Percentiles rank a stretch among this genome's conserved stretches.
Evolutionary conservation across 768 basidiomycete species (phyloP).

Genomic region (Fomitopsis serialis): DNA sequence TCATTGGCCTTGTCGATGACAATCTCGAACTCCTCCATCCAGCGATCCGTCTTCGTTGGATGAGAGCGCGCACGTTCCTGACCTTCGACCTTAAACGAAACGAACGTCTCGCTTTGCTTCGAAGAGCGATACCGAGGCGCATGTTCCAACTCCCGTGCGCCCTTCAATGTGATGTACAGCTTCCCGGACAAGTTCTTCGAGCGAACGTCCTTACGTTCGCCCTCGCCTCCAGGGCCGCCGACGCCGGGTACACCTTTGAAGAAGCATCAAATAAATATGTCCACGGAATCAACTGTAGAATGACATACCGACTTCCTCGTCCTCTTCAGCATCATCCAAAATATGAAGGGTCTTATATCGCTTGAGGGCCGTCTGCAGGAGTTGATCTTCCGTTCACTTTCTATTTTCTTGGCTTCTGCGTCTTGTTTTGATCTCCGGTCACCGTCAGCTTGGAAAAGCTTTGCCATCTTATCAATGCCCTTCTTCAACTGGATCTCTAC

Average conservation of each 20-base stretch:
- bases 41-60: slow-evolving; percentile 89
- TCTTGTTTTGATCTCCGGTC: slow-evolving; percentile 94
- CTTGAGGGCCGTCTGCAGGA: slow-evolving; percentile 87
- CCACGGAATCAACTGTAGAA: neutral
- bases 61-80: slow-evolving; percentile 89
- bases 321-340: slow-evolving; percentile 82
- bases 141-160: slow-evolving; percentile 93
- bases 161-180: slow-evolving; percentile 81
- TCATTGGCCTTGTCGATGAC: slow-evolving; percentile 97
- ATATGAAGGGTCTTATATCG: slow-evolving; percentile 95
- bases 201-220: slow-evolving; percentile 86
- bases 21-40: slow-evolving; percentile 98
- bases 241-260: slow-evolving; percentile 16
- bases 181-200: slow-evolving; percentile 93
- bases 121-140: slow-evolving; percentile 78
- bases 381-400: slow-evolving; percentile 97
- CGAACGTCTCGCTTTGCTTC: slow-evolving; percentile 82
- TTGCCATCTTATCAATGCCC: slow-evolving; percentile 99
- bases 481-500: slow-evolving; percentile 97
- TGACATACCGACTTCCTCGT: slow-evolving; percentile 66
- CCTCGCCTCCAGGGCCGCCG: slow-evolving; percentile 57
- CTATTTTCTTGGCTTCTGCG: slow-evolving; percentile 88
- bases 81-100: slow-evolving; percentile 95
- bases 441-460: slow-evolving; percentile 92
- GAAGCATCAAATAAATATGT: neutral